Percentiles rank a stretch among this genome's conserved stretches.
Conservation (phyloP, 371 early-diverging fungal species). For the Gilbertella persicaria region DNA sequence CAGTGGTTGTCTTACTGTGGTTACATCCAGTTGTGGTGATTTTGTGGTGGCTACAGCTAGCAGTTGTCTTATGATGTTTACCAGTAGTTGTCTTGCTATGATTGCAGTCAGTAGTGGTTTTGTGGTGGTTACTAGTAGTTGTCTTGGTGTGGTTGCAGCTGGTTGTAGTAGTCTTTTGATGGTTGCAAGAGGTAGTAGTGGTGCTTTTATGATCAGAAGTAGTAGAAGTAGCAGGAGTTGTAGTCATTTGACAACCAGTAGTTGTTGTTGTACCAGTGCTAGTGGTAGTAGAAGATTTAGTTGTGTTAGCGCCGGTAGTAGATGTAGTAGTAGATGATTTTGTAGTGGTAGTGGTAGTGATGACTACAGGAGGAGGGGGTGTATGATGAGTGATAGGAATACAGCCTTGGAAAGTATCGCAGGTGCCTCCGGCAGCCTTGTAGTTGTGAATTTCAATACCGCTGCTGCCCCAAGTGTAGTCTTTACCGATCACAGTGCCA, state of each 20-base stretch:
- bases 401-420: not conserved
- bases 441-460: slow-evolving; percentile 1
- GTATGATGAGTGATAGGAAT: not conserved
- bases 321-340: not conserved
- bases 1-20: too few relatives aligned
- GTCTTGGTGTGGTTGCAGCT: not conserved
- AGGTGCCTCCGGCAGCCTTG: not conserved
- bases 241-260: not conserved
- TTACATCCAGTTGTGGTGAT: too few relatives aligned
- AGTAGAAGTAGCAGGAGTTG: not conserved
- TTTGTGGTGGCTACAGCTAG: too few relatives aligned
- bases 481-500: slow-evolving; percentile 1
- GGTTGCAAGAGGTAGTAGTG: not conserved
- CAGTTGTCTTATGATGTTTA: too few relatives aligned
- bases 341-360: not conserved
- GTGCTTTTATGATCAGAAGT: not conserved
- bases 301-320: not conserved
- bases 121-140: not conserved
- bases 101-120: not conserved
- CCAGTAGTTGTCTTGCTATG: too few relatives aligned
- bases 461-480: not conserved
- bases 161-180: not conserved
- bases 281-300: not conserved
- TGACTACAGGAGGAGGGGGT: not conserved
- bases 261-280: not conserved